Conservation (phyloP, 768 basidiomycete genomes). For the Kwoniella sp. region DNA sequence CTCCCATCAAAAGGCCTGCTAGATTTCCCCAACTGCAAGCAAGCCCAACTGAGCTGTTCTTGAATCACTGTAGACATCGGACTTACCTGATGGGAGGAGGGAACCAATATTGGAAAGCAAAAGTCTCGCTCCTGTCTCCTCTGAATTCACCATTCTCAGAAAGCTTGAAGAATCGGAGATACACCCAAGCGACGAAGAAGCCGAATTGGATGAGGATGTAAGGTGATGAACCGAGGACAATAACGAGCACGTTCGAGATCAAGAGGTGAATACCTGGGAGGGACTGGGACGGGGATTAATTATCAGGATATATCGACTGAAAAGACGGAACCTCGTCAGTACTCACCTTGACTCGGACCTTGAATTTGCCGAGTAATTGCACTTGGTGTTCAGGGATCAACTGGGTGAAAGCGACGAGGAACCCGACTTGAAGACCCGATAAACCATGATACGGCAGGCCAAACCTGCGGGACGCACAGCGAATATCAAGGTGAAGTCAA, state of each 20-base stretch:
- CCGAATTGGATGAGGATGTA: conserved; percentile 80
- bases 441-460: conserved; percentile 89
- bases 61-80: neutral
- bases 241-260: conserved; percentile 69
- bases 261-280: conserved; percentile 94
- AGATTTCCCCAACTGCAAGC: too few relatives aligned
- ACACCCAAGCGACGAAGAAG: conserved; percentile 96
- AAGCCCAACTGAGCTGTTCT: conserved; percentile 3
- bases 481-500: too few relatives aligned
- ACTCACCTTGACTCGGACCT: conserved; percentile 80
- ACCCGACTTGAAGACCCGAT: conserved; percentile 82
- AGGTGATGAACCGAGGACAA: conserved; percentile 49
- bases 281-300: too few relatives aligned
- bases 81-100: conserved; percentile 91
- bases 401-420: conserved; percentile 96
- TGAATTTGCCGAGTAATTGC: conserved; percentile 71
- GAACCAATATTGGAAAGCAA: conserved; percentile 93
- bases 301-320: too few relatives aligned
- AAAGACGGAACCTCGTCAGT: neutral
- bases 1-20: too few relatives aligned
- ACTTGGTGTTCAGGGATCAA: conserved; percentile 97
- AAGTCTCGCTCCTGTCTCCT: conserved; percentile 95
- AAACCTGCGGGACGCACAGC: conserved; percentile 61
- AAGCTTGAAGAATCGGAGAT: conserved; percentile 95
- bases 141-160: conserved; percentile 67